A percentile compares a stretch with the other conserved stretches of the same genome.
Conservation (phyloP, 2,329 filamentous ascomycete species). For the Exophiala viscosa region DNA sequence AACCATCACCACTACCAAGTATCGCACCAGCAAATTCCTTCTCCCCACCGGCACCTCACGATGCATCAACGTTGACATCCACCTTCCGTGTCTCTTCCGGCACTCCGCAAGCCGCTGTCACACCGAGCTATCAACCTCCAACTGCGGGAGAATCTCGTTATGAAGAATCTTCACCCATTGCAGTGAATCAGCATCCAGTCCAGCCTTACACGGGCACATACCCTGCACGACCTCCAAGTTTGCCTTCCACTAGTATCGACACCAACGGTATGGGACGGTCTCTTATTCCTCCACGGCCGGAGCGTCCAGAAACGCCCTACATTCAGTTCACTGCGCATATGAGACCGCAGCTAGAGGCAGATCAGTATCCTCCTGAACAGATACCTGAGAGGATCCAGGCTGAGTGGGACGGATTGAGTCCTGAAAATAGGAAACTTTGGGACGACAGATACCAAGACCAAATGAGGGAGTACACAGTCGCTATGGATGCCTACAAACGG, state of each 20-base stretch:
- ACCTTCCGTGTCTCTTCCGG: constrained; percentile 22
- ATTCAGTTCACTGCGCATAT: constrained; percentile 28
- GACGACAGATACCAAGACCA: constrained; percentile 28
- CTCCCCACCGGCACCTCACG: constrained; percentile 19
- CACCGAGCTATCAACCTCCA: constrained; percentile 3
- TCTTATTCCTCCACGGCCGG: constrained; percentile 13
- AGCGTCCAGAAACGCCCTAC: constrained; percentile 25
- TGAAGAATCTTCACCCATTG: constrained; percentile 21
- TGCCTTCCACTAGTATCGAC: constrained; percentile 6
- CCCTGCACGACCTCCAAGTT: constrained; percentile 7
- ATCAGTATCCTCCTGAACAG: constrained; percentile 22
- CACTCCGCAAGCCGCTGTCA: constrained; percentile 11
- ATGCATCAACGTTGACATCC: constrained; percentile 19
- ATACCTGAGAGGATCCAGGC: constrained; percentile 24
- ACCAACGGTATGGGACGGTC: constrained; percentile 11
- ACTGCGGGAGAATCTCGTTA: constrained; percentile 5
- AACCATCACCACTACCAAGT: constrained; percentile 22
- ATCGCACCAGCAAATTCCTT: constrained; percentile 26
- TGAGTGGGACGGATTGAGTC: constrained; percentile 26
- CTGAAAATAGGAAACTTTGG: constrained; percentile 27
- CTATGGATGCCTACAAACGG: constrained; percentile 26
- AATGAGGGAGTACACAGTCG: constrained; percentile 26
- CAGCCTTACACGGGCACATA: constrained; percentile 7
- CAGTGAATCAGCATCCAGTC: constrained; percentile 13
- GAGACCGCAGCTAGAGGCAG: constrained; percentile 26